Base-by-base conservation (phyloP, 148 eudicot species). In the Euryodendron excelsum region DNA sequence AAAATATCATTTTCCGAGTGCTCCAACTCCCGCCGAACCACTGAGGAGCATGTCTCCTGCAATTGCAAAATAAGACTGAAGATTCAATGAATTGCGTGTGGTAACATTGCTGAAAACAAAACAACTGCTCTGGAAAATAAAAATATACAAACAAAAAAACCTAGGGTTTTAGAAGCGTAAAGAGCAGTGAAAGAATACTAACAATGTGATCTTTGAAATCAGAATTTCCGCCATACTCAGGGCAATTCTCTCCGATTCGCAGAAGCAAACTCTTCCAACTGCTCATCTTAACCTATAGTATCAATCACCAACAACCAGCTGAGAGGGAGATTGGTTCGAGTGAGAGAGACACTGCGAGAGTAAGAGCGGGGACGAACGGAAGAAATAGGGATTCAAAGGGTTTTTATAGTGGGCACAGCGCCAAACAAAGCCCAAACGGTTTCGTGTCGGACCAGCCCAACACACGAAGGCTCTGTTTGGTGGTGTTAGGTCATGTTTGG, bases 201-300 rank as follows among this genome's bases (percentile, higher is more conserved):
- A 90, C 93, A 84, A 91, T 89, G 88, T 91, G 92, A 68, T 91
- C 95, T 84, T 89, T 91, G 85, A 78, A 79, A 77, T 89, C 95
- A 53, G 84, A 33, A 76, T 84, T 74, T 37, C 82, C 82, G 55
- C 85, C 91, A 60, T 91, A 91, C 69, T 91, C 92, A 27, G 89
- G 82, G 69, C 85, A 89, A 63, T 91, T 91, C 45, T 91, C 95
- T 75, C 95, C 95, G 66, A 91, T 85, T 28, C 95, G 92, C 3
- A 91, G 87, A 74, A 91, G 66, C 36, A 89, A 78, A 58, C 56
- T 85, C 78, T 61, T 86, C 95, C 95, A 91, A 71, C 88, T 89
- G 73, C 88, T 86, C 94, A 91, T 91, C 47, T 56, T 85, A 14
- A 15, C 69, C 20, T 17, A 20, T 53, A 53, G 52, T 50, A 50